phyloP scores from a whole-genome alignment of 495 filamentous ascomycete species.

The Penicillium paxilli region DNA sequence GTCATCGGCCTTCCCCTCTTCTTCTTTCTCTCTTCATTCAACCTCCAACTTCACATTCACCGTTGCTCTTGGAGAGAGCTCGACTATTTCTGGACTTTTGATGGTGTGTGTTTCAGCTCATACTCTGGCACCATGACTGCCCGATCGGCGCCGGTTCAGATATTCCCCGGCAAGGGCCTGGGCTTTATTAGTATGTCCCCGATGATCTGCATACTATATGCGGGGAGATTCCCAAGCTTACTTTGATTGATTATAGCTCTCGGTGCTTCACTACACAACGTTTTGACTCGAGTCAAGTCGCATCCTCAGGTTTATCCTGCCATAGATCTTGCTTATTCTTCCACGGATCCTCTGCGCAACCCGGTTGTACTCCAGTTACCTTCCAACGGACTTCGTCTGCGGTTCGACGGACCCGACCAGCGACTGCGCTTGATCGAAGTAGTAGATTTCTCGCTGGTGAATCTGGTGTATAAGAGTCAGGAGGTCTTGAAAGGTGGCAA shows the following conservation, averaged over 20 bases:
- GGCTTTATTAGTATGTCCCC: conserved; percentile 70
- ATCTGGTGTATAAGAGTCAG: conserved; percentile 78
- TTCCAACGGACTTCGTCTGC: conserved; percentile 81
- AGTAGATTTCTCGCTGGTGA: conserved; percentile 83
- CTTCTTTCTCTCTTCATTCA: conserved; percentile 1
- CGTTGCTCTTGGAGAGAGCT: neutral
- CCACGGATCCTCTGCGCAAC: conserved; percentile 64
- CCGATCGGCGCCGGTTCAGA: conserved; percentile 56
- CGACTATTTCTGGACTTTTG: neutral
- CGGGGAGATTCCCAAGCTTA: conserved; percentile 19
- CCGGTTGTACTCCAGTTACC: conserved; percentile 74
- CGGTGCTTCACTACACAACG: conserved; percentile 86
- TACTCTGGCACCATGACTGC: conserved; percentile 29
- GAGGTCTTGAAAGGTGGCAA: conserved; percentile 71
- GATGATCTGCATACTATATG: conserved; percentile 1
- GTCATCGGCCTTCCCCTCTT: conserved; percentile 20
- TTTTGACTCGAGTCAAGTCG: conserved; percentile 80
- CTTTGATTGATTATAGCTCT: conserved; percentile 59
- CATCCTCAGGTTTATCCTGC: conserved; percentile 78
- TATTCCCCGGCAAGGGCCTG: conserved; percentile 73
- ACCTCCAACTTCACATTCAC: neutral
- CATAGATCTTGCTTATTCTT: conserved; percentile 77
- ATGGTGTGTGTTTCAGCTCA: neutral
- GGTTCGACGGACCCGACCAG: conserved; percentile 93
- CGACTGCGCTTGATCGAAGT: conserved; percentile 88